A percentile compares a stretch with the other conserved stretches of the same genome.
Conservation (phyloP, 345 rosid genomes). For the Corymbia maculata region DNA sequence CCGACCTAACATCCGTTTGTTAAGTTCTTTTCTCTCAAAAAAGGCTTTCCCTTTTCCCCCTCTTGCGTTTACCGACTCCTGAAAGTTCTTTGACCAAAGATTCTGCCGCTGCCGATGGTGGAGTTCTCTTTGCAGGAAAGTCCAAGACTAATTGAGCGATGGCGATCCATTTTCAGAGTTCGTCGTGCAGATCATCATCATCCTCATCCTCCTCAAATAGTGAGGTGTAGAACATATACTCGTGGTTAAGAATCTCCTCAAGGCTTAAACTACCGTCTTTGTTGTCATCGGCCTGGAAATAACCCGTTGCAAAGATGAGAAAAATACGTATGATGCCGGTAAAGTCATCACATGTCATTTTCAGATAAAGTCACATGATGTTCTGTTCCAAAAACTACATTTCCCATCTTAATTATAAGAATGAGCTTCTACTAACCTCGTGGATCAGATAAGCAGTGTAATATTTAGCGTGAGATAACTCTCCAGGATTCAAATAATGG, state of each 20-base stretch:
- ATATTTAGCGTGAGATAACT: constrained; percentile 43
- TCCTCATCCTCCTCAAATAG: constrained; percentile 32
- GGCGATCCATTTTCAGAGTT: constrained; percentile 15
- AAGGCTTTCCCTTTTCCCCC: background rate
- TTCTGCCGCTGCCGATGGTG: background rate
- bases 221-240: constrained; percentile 41
- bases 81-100: background rate
- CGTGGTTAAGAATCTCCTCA: constrained; percentile 52
- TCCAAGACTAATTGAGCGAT: background rate
- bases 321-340: background rate
- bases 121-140: background rate
- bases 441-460: constrained; percentile 36
- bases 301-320: background rate
- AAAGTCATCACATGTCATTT: background rate
- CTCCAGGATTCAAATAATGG: constrained; percentile 57
- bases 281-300: constrained; percentile 51
- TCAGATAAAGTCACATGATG: background rate
- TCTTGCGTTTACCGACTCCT: background rate
- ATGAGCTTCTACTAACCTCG: constrained; percentile 22
- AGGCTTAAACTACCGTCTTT: constrained; percentile 43
- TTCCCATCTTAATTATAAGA: background rate
- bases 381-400: background rate
- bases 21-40: background rate
- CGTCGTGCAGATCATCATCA: constrained; percentile 33
- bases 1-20: background rate